phyloP scores from a whole-genome alignment of 106 monocot genomes.

The Dendrobium nobile region DNA sequence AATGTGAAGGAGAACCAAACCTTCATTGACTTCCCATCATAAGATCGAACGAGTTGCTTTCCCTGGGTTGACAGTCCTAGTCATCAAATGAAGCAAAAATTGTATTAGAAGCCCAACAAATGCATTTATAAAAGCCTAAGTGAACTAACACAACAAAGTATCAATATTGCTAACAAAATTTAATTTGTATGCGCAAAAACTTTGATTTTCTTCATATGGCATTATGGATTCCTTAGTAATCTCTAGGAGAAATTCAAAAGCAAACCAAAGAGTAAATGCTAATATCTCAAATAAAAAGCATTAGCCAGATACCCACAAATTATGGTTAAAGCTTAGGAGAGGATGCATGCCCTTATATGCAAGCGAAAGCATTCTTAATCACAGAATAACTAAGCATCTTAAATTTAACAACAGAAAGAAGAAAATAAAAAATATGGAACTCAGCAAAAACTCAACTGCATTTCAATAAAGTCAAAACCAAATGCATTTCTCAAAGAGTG shows the following conservation, averaged over 20 bases:
- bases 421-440: background rate
- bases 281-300: background rate
- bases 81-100: conserved; percentile 2
- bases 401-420: background rate
- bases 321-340: background rate
- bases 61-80: background rate
- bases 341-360: background rate
- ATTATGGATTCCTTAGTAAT: background rate
- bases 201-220: background rate
- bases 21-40: conserved; percentile 10
- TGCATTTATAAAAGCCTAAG: background rate
- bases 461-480: no score
- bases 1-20: background rate
- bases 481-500: background rate
- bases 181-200: background rate
- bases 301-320: background rate
- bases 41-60: conserved; percentile 4
- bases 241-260: background rate
- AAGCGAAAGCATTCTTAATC: background rate
- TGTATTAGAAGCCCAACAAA: background rate
- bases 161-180: background rate
- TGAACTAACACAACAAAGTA: background rate
- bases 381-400: background rate
- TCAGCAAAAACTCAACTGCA: background rate
- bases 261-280: background rate